These are phyloP conservation scores for Gremmenia infestans DNA, from an alignment of 2,329 filamentous ascomycete species.

Conservation along the genomic window DNA sequence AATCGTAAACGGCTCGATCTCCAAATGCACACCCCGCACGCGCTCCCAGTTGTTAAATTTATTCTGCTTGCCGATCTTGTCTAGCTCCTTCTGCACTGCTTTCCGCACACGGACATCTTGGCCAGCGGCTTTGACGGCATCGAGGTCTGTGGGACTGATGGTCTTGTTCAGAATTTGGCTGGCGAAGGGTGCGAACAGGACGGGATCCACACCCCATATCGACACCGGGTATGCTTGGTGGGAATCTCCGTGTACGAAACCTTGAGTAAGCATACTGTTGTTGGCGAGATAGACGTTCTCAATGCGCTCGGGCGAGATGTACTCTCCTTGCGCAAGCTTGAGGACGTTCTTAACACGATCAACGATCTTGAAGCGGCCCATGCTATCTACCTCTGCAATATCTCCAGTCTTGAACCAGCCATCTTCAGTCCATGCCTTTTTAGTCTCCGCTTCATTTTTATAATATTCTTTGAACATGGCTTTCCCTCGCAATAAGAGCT, in stretches of 20 bases:
- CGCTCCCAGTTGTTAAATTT: constrained; percentile 92
- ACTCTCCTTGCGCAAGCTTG: constrained; percentile 96
- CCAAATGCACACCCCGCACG: constrained; percentile 67
- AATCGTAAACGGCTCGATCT: constrained; percentile 85
- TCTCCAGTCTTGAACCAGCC: constrained; percentile 98
- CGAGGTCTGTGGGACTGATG: constrained; percentile 59
- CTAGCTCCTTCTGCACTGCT: constrained; percentile 73
- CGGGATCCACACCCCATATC: constrained; percentile 83
- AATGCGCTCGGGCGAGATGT: constrained; percentile 93
- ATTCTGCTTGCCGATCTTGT: constrained; percentile 70
- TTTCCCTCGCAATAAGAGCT: constrained; percentile 79
- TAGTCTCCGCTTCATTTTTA: constrained; percentile 83
- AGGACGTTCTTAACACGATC: constrained; percentile 99
- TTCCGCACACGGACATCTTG: constrained; percentile 65
- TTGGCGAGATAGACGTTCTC: constrained; percentile 91
- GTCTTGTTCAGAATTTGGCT: constrained; percentile 67
- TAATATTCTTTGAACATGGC: constrained; percentile 82
- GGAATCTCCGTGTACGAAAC: constrained; percentile 87
- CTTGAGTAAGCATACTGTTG: constrained; percentile 70
- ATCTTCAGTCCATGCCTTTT: constrained; percentile 74
- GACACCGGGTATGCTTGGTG: constrained; percentile 77
- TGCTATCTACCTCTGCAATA: constrained; percentile 76
- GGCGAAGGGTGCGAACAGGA: constrained; percentile 75
- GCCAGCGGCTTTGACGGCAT: constrained; percentile 61
- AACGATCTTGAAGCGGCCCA: constrained; percentile 87